These are phyloP conservation scores for Corchorus capsularis DNA, from an alignment of 345 rosid genomes.

Conservation along the genomic window DNA sequence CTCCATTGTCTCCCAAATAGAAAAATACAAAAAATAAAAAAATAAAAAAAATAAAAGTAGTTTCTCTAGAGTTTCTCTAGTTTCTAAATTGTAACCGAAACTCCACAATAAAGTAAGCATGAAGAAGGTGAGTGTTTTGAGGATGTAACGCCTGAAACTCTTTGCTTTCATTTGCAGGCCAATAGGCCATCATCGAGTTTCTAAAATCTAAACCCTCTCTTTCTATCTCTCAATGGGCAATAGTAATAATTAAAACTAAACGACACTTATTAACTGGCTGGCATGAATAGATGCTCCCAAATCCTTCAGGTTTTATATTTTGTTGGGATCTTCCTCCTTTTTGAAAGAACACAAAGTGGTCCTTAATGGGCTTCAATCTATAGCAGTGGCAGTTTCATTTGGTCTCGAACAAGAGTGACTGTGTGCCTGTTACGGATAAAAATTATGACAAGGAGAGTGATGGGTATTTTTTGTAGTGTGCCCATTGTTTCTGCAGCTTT, in stretches of 20 bases:
- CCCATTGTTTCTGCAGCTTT: neutral
- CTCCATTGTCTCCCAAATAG: neutral
- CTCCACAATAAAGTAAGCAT: neutral
- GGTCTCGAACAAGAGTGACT: neutral
- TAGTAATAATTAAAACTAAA: neutral
- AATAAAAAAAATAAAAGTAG: neutral
- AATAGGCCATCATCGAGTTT: neutral
- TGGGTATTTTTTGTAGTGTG: neutral
- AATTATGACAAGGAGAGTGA: neutral
- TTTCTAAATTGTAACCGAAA: constrained; percentile 1
- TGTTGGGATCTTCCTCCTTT: neutral
- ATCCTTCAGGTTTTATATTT: neutral
- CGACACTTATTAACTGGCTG: neutral
- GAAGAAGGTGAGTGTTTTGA: neutral
- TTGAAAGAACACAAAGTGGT: constrained; percentile 12
- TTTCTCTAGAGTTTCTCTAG: neutral
- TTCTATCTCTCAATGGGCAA: neutral
- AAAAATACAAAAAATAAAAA: neutral
- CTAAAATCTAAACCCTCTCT: neutral
- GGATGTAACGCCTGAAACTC: constrained; percentile 1
- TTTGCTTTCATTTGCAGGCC: constrained; percentile 3
- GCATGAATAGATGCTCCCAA: neutral
- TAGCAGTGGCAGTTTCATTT: neutral
- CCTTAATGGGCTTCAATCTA: constrained; percentile 4
- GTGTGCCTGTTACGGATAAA: constrained; percentile 12